phyloP scores from a whole-genome alignment of 768 basidiomycete species.

The Pisolithus marmoratus region DNA sequence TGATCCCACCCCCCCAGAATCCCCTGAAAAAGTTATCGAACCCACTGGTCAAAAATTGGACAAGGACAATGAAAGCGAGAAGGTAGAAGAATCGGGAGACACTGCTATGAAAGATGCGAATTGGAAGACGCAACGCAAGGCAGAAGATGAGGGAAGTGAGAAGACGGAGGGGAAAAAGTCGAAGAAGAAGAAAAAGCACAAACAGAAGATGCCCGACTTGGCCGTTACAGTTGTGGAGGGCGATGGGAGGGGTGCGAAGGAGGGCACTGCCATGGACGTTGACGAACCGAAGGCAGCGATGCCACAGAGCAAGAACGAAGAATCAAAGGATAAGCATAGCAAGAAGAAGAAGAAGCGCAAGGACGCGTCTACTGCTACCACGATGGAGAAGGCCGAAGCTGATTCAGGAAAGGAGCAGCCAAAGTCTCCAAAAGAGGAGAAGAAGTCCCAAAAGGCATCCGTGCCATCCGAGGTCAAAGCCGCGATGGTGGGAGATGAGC shows the following conservation, averaged over 20 bases:
- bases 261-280: not conserved
- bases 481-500: constrained; percentile 3
- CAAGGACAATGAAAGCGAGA: constrained; percentile 16
- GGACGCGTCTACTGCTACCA: not conserved
- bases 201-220: no score
- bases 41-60: not conserved
- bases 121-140: constrained; percentile 4
- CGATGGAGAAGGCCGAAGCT: no score
- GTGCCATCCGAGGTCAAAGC: constrained; percentile 9
- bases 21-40: not conserved
- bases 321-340: constrained; percentile 12
- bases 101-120: constrained; percentile 1
- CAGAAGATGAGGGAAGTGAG: constrained; percentile 4
- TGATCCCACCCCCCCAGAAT: not conserved
- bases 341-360: constrained; percentile 5
- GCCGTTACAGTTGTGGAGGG: no score
- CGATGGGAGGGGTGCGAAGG: no score
- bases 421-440: not conserved
- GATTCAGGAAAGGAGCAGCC: no score
- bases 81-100: constrained; percentile 5
- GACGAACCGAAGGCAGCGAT: not conserved
- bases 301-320: not conserved
- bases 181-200: constrained; percentile 5
- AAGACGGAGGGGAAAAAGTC: constrained; percentile 6
- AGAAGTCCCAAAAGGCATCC: not conserved